Conservation (phyloP, 2,329 filamentous ascomycete genomes). For the Phaeosphaeriaceae sp. region DNA sequence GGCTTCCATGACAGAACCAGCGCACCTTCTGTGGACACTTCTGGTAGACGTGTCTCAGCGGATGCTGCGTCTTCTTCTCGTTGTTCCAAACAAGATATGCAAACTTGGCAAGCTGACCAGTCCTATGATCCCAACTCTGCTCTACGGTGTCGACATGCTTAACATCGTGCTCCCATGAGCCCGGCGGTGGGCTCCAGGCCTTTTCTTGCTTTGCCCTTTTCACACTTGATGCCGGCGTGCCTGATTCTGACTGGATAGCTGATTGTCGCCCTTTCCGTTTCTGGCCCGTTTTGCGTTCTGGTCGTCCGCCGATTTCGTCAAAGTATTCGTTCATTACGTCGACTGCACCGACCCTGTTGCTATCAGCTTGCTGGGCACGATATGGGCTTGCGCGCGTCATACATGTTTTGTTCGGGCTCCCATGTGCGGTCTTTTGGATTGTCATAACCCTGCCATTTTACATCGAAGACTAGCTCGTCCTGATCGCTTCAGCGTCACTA, state of each 20-base stretch:
- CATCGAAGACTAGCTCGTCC: slow-evolving; percentile 62
- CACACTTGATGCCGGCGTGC: slow-evolving; percentile 26
- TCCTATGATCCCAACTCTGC: slow-evolving; percentile 56
- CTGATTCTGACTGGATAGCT: slow-evolving; percentile 25
- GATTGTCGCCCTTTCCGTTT: slow-evolving; percentile 46
- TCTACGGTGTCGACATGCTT: slow-evolving; percentile 74
- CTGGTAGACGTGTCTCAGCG: slow-evolving; percentile 70
- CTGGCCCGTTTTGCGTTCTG: slow-evolving; percentile 63
- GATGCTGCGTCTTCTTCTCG: slow-evolving; percentile 75
- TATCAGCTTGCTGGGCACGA: slow-evolving; percentile 5
- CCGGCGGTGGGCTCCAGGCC: slow-evolving; percentile 71
- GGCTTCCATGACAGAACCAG: neutral
- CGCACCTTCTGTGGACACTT: slow-evolving; percentile 77
- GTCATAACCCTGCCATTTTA: slow-evolving; percentile 83
- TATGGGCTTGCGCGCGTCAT: slow-evolving; percentile 26
- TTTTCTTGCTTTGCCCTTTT: slow-evolving; percentile 48
- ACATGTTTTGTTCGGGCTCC: slow-evolving; percentile 79
- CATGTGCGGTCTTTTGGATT: slow-evolving; percentile 74
- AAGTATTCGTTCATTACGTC: slow-evolving; percentile 71
- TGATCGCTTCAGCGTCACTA: slow-evolving; percentile 16
- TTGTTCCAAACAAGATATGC: slow-evolving; percentile 78
- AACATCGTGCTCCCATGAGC: slow-evolving; percentile 79
- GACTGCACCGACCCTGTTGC: slow-evolving; percentile 41
- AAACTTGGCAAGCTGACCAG: slow-evolving; percentile 60
- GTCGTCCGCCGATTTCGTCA: slow-evolving; percentile 66